Evolutionary conservation across 345 rosid species (phyloP).

Genomic region (Physaria fendleri): DNA sequence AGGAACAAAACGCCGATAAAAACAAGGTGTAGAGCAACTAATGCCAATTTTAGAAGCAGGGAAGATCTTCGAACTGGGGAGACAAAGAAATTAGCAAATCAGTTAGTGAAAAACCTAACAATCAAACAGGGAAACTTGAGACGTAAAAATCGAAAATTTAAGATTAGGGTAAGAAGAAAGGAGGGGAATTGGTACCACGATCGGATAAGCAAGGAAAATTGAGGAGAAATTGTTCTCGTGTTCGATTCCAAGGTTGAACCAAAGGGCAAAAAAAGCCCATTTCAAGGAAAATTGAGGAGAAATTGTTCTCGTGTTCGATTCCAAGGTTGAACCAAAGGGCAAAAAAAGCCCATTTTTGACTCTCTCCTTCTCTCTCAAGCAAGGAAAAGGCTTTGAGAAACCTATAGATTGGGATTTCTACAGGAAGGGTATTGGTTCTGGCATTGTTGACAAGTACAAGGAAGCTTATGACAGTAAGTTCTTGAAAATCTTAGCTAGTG

Average conservation of each 20-base stretch:
- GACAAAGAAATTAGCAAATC: not conserved
- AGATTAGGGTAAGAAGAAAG: not conserved
- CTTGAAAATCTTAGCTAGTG: no score
- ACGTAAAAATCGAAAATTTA: not conserved
- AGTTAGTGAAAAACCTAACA: slow-evolving; percentile 2
- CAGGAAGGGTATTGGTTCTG: slow-evolving; percentile 75
- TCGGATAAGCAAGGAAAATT: slow-evolving; percentile 60
- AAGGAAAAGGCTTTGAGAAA: no score
- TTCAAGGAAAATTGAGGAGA: slow-evolving; percentile 44
- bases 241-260: slow-evolving; percentile 34
- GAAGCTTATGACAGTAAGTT: slow-evolving; percentile 82
- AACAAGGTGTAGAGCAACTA: slow-evolving; percentile 62
- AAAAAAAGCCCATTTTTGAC: slow-evolving; percentile 33
- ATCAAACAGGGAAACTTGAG: no score
- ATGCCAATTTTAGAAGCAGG: slow-evolving; percentile 56
- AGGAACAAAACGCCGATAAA: slow-evolving; percentile 60
- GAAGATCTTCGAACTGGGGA: slow-evolving; percentile 70
- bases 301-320: slow-evolving; percentile 36
- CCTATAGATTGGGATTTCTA: slow-evolving; percentile 89
- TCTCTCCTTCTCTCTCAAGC: slow-evolving; percentile 11
- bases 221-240: slow-evolving; percentile 30
- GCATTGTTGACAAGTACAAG: slow-evolving; percentile 91
- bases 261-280: slow-evolving; percentile 35
- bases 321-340: slow-evolving; percentile 29
- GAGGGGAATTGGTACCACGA: slow-evolving; percentile 39